Base-by-base conservation (phyloP, 1,284 basidiomycete genomes). In the Melanopsichium pennsylvanicum region DNA sequence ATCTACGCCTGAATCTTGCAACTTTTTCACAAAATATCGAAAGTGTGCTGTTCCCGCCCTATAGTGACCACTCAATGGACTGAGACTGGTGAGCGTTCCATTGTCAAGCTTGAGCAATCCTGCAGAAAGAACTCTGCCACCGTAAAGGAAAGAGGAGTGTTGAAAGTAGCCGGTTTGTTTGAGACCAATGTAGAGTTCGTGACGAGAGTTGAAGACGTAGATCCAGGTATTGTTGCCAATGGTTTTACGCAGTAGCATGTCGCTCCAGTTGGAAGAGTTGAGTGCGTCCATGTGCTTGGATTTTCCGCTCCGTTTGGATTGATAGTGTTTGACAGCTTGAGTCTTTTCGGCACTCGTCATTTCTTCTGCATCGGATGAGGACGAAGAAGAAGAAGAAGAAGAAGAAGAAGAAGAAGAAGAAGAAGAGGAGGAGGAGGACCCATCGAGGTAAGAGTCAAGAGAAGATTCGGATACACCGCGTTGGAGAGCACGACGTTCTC, bases 141-240 rank as follows among this genome's bases (percentile, higher is more conserved):
- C 75, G 26, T 69, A 74, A 21, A 77, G 58, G 69, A 77, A 77
- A 26, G 55, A 61, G 5, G 69, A 72, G 38, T 77, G 75, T 34
- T 77, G 75, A 25, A 77, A 77, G 29, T 72, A 74, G 33, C 75
- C 75, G 13, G 72, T 75, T 47, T 70, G 61, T 49, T 77, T 77
- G 36, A 75, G 50, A 25, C 75, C 75, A 34, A 77, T 38, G 42
- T 72, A 77, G 16, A 77, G 52, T 45, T 77, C 74, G 29, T 63
- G 59, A n/a, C 72, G 56, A 19, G 63, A 61, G 47, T 74, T 75
- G 51, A 67, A 68, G 35, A 77, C 75, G 46, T 76, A 77, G 56
- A 77, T 75, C 70, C 66, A 69, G 5, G 67, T 70, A 43, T 70
- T 67, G 50, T 51, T 59, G 39, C 59, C 66, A 39, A 69, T 69